These are phyloP conservation scores for Dryadomyces quercivorus DNA, from an alignment of 2,329 filamentous ascomycete species.

Conservation along the genomic window DNA sequence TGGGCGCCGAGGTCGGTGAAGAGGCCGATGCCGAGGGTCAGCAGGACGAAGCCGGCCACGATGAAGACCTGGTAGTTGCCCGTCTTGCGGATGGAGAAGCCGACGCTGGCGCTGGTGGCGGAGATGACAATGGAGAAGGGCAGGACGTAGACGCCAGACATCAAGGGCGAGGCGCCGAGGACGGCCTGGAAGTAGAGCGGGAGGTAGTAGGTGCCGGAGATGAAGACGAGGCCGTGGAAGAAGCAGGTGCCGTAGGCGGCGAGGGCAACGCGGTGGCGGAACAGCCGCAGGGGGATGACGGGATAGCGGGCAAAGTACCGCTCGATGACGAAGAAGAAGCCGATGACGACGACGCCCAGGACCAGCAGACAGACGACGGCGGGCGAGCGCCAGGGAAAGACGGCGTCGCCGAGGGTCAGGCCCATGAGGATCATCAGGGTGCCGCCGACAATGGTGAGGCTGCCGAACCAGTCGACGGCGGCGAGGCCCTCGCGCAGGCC, in stretches of 20 bases:
- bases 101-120: constrained; percentile 27
- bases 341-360: constrained; percentile 53
- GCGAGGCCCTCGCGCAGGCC: constrained; percentile 48
- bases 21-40: constrained; percentile 47
- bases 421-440: constrained; percentile 81
- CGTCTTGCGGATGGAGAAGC: constrained; percentile 35
- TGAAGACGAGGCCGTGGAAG: constrained; percentile 66
- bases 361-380: constrained; percentile 67
- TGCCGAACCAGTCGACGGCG: constrained; percentile 48
- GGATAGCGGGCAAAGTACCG: constrained; percentile 63
- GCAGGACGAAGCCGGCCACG: constrained; percentile 36
- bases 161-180: constrained; percentile 52
- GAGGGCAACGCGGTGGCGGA: constrained; percentile 52
- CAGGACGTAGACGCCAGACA: constrained; percentile 63
- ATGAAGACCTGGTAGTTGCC: constrained; percentile 47
- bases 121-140: constrained; percentile 51
- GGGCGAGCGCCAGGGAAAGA: constrained; percentile 61
- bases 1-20: constrained; percentile 42
- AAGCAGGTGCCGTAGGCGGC: constrained; percentile 56
- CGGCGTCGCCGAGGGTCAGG: constrained; percentile 70
- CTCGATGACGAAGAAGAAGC: constrained; percentile 61
- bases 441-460: constrained; percentile 54
- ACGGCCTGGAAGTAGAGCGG: constrained; percentile 78
- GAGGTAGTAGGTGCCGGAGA: constrained; percentile 66
- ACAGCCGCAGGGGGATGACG: constrained; percentile 63